Evolutionary conservation across 441 rosid species (phyloP).

Genomic region (Eutrema salsugineum): DNA sequence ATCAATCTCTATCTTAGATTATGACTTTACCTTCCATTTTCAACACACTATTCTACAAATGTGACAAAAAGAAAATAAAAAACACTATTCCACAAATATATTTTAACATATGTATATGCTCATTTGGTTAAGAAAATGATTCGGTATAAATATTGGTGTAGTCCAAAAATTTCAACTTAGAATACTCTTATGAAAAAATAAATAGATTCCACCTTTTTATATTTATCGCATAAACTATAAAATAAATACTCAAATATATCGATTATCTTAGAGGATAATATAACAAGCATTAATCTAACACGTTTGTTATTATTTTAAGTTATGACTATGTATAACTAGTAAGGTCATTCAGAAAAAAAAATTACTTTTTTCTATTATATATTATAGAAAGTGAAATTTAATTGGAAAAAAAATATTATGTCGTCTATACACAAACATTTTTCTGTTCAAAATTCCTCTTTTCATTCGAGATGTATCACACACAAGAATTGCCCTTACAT

Average conservation of each 20-base stretch:
- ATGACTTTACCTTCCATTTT: slow-evolving; percentile 24
- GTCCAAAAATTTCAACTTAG: background rate
- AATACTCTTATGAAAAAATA: background rate
- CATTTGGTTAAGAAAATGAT: background rate
- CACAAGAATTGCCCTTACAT: too few species aligned
- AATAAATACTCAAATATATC: background rate
- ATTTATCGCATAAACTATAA: background rate
- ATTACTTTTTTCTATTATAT: too few species aligned
- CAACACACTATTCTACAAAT: slow-evolving; percentile 17
- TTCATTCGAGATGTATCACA: background rate
- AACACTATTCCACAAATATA: background rate
- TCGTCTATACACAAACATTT: background rate
- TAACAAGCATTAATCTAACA: background rate
- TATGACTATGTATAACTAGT: background rate
- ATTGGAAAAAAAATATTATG: too few species aligned
- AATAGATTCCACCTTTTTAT: background rate
- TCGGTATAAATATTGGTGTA: background rate
- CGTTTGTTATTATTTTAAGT: background rate
- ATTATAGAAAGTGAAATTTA: too few species aligned
- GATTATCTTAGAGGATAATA: background rate
- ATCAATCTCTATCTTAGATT: slow-evolving; percentile 19
- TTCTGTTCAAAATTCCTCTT: background rate
- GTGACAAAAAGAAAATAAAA: background rate
- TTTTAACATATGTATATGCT: background rate
- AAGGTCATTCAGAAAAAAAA: background rate